Conservation (phyloP, 345 rosid species). For the Brassica rapa region DNA sequence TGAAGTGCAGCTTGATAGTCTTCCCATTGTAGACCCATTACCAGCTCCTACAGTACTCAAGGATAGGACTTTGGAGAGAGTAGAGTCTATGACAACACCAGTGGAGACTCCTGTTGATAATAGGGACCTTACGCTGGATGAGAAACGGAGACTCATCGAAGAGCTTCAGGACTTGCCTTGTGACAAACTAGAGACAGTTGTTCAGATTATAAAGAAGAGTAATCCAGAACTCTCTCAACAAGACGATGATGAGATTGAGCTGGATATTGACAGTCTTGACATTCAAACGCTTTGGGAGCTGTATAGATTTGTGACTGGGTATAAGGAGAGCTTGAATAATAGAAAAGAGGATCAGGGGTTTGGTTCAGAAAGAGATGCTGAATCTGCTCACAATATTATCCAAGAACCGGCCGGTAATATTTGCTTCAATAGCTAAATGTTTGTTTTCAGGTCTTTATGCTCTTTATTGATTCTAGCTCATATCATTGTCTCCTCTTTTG, state of each 20-base stretch:
- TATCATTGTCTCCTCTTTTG: too few species aligned
- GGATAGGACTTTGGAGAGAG: conserved; percentile 44
- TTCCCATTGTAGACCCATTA: conserved; percentile 22
- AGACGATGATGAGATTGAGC: conserved; percentile 80
- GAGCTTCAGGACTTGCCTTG: conserved; percentile 72
- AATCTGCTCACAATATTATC: conserved; percentile 35
- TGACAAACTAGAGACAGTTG: conserved; percentile 67
- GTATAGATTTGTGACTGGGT: conserved; percentile 56
- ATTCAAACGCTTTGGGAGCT: conserved; percentile 88
- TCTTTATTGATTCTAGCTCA: background rate
- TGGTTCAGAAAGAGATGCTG: conserved; percentile 42
- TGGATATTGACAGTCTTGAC: conserved; percentile 82
- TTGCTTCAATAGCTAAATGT: too few species aligned
- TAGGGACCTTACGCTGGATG: conserved; percentile 74
- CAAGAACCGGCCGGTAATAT: too few species aligned
- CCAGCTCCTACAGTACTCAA: conserved; percentile 29
- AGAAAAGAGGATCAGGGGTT: conserved; percentile 50
- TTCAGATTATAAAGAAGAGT: conserved; percentile 82
- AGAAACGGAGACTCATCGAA: conserved; percentile 73
- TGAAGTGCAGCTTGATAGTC: background rate
- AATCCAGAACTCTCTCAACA: conserved; percentile 67
- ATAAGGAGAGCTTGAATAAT: conserved; percentile 53
- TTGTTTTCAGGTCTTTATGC: conserved; percentile 19
- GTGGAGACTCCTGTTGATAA: conserved; percentile 37
- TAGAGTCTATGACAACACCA: conserved; percentile 48